Conservation (phyloP, 2,329 filamentous ascomycete species). For the Alternaria brassicae region DNA sequence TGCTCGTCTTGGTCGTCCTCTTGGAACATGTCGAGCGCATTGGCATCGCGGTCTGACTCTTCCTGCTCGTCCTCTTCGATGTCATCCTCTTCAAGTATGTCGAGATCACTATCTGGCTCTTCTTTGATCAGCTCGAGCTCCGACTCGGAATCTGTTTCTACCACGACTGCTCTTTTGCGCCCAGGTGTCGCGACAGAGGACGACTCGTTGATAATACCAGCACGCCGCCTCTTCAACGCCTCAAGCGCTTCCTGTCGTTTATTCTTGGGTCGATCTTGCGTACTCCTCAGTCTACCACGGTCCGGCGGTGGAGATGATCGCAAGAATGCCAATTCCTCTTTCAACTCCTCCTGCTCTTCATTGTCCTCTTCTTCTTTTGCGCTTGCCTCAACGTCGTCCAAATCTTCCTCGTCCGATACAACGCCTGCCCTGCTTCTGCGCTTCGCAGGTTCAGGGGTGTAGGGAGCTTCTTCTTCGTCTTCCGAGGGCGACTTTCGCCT, state of each 20-base stretch:
- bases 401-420: constrained; percentile 28
- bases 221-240: constrained; percentile 52
- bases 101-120: constrained; percentile 34
- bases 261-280: constrained; percentile 38
- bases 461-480: constrained; percentile 5
- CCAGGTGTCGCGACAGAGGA: constrained; percentile 35
- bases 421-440: constrained; percentile 29
- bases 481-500: constrained; percentile 10
- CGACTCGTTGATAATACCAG: constrained; percentile 37
- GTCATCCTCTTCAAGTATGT: constrained; percentile 30
- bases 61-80: constrained; percentile 33
- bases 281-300: constrained; percentile 35
- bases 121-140: constrained; percentile 46
- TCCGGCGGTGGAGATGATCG: constrained; percentile 43
- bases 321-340: constrained; percentile 57
- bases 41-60: constrained; percentile 32
- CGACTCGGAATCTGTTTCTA: constrained; percentile 35
- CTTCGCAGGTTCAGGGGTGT: constrained; percentile 25
- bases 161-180: constrained; percentile 29
- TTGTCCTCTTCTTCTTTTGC: constrained; percentile 20
- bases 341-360: constrained; percentile 50
- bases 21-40: constrained; percentile 55
- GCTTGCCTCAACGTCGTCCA: constrained; percentile 7
- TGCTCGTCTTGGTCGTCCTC: constrained; percentile 66
- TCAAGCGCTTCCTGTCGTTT: constrained; percentile 54